Evolutionary conservation across 2,329 filamentous ascomycete genomes (phyloP).

Genomic region (Aaosphaeria arxii): DNA sequence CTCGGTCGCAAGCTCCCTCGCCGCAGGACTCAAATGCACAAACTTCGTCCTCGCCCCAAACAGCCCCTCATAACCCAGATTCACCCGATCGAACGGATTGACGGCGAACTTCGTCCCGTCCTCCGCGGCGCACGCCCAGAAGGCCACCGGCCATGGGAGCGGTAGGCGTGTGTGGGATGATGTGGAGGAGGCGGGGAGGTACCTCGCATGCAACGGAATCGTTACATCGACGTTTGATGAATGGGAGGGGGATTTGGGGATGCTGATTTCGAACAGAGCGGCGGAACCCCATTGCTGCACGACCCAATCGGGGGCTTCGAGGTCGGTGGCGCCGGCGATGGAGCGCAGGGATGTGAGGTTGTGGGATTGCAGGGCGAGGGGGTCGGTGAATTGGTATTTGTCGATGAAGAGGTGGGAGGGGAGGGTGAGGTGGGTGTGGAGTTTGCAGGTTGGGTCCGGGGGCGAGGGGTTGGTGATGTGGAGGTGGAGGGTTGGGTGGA

Average conservation of each 20-base stretch:
- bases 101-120: constrained; percentile 64
- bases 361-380: constrained; percentile 76
- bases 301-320: constrained; percentile 86
- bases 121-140: constrained; percentile 80
- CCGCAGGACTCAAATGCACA: constrained; percentile 60
- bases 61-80: constrained; percentile 80
- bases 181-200: constrained; percentile 52
- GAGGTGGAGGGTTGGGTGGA: constrained; percentile 79
- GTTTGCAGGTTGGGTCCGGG: constrained; percentile 55
- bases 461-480: constrained; percentile 54
- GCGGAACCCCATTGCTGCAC: constrained; percentile 75
- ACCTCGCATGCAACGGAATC: constrained; percentile 83
- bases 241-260: background rate
- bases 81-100: constrained; percentile 82
- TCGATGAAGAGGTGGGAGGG: constrained; percentile 81
- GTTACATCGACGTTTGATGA: constrained; percentile 9
- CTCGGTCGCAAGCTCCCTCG: too few relatives aligned
- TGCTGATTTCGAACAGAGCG: constrained; percentile 68
- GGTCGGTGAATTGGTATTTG: constrained; percentile 76
- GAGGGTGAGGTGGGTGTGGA: constrained; percentile 79
- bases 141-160: constrained; percentile 79
- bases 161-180: constrained; percentile 41
- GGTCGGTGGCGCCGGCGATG: constrained; percentile 74
- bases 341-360: constrained; percentile 68
- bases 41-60: constrained; percentile 78